Conservation (phyloP, 2,329 filamentous ascomycete species). For the Fusarium subtropicale region DNA sequence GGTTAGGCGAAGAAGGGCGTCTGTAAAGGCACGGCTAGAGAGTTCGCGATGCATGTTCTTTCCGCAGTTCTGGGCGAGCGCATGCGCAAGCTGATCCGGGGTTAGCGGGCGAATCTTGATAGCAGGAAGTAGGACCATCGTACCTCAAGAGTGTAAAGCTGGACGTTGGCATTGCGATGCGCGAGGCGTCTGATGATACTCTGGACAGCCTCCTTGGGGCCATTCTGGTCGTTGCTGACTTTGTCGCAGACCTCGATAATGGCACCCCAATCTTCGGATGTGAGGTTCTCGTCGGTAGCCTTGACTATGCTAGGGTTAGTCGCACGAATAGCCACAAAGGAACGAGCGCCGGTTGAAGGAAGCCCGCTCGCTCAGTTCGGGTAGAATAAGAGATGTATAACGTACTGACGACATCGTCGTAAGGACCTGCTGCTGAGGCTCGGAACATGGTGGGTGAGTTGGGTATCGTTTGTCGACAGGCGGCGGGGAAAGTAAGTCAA, state of each 20-base stretch:
- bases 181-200: conserved; percentile 92
- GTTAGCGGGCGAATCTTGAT: conserved; percentile 16
- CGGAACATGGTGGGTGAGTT: conserved; percentile 63
- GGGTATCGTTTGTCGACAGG: conserved; percentile 24
- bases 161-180: conserved; percentile 94
- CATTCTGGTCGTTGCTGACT: conserved; percentile 64
- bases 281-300: conserved; percentile 98
- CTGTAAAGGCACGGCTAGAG: conserved; percentile 91
- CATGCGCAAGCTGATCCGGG: conserved; percentile 78
- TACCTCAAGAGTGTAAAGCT: conserved; percentile 92
- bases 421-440: conserved; percentile 67
- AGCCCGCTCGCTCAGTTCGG: not conserved
- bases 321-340: not conserved
- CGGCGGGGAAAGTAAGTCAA: conserved; percentile 16
- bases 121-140: conserved; percentile 29
- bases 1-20: conserved; percentile 89
- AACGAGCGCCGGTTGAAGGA: not conserved
- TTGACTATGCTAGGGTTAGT: conserved; percentile 60
- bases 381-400: conserved; percentile 23
- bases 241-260: conserved; percentile 74
- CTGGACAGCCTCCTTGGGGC: conserved; percentile 85
- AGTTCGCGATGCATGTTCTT: conserved; percentile 88
- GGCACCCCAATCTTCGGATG: conserved; percentile 77
- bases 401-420: conserved; percentile 70
- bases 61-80: conserved; percentile 92